A percentile compares a stretch with the other conserved stretches of the same genome.
These are phyloP conservation scores for Starmerella sp. DNA, from an alignment of 805 yeast species.

Conservation along the genomic window DNA sequence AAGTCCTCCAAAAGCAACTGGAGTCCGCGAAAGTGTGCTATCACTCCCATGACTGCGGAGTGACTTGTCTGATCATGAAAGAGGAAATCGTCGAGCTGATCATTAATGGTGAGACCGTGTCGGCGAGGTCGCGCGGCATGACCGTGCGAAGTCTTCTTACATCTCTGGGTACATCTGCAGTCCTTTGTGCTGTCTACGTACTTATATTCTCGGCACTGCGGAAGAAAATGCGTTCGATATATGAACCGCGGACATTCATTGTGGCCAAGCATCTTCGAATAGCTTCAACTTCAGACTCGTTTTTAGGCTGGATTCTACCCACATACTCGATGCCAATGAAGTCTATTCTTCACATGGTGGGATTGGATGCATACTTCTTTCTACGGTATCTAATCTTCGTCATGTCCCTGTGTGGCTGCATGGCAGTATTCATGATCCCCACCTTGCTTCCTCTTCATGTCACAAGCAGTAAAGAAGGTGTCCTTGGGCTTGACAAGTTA, in stretches of 20 bases:
- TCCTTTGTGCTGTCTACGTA: constrained; percentile 41
- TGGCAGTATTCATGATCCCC: constrained; percentile 47
- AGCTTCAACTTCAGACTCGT: constrained; percentile 27
- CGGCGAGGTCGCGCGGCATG: constrained; percentile 18
- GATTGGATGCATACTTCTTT: constrained; percentile 68
- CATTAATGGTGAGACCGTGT: constrained; percentile 12
- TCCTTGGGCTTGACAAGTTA: constrained; percentile 42
- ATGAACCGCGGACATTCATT: constrained; percentile 44
- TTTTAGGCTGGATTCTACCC: constrained; percentile 48
- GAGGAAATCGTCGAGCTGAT: constrained; percentile 19
- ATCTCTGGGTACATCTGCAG: constrained; percentile 36
- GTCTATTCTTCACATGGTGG: constrained; percentile 38
- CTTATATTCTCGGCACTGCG: constrained; percentile 32
- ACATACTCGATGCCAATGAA: constrained; percentile 34
- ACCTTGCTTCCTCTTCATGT: constrained; percentile 55
- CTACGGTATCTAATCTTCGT: constrained; percentile 48
- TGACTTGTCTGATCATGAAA: constrained; percentile 1
- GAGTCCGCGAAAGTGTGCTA: too few relatives aligned
- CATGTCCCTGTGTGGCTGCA: constrained; percentile 38
- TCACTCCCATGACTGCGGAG: background rate
- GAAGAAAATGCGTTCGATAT: constrained; percentile 31
- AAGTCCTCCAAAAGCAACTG: too few relatives aligned
- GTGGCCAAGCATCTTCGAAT: constrained; percentile 35
- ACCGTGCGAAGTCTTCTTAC: constrained; percentile 20
- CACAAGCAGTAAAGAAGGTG: constrained; percentile 29